These are phyloP conservation scores for Cerrena zonata DNA, from an alignment of 1,284 basidiomycete genomes.

Conservation along the genomic window DNA sequence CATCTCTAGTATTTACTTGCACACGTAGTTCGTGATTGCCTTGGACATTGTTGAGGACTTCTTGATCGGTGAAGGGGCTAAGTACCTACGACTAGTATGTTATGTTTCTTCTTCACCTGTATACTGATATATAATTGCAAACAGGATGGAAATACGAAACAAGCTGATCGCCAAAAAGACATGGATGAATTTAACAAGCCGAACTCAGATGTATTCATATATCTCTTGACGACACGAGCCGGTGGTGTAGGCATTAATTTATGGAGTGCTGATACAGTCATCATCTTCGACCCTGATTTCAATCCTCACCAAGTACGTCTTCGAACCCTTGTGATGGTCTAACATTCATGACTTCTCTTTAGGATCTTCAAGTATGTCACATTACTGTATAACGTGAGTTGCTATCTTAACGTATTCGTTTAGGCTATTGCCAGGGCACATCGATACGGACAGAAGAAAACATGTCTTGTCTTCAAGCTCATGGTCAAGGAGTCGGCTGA, in stretches of 20 bases:
- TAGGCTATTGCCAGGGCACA: constrained; percentile 88
- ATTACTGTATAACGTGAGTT: too few species aligned
- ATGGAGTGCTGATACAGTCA: constrained; percentile 83
- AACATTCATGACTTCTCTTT: constrained; percentile 1
- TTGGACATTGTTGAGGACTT: constrained; percentile 93
- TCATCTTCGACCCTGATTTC: constrained; percentile 90
- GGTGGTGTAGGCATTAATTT: constrained; percentile 96
- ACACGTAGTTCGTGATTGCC: constrained; percentile 80
- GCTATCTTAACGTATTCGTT: too few species aligned
- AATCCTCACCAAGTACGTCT: constrained; percentile 79
- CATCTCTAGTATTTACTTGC: too few species aligned
- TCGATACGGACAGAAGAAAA: constrained; percentile 77
- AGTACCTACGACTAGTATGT: constrained; percentile 81
- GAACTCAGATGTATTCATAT: constrained; percentile 84
- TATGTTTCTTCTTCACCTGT: constrained; percentile 8
- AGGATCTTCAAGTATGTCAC: constrained; percentile 65
- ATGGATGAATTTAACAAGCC: constrained; percentile 92
- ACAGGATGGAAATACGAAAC: constrained; percentile 87
- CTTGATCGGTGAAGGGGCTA: constrained; percentile 81
- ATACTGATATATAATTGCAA: constrained; percentile 4
- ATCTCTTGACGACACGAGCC: constrained; percentile 88
- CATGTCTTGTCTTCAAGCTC: constrained; percentile 83
- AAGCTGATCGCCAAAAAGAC: constrained; percentile 80
- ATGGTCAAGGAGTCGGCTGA: constrained; percentile 88
- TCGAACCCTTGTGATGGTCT: neutral